phyloP scores from a whole-genome alignment of 2,329 filamentous ascomycete species.

The Xylariaceae sp. region DNA sequence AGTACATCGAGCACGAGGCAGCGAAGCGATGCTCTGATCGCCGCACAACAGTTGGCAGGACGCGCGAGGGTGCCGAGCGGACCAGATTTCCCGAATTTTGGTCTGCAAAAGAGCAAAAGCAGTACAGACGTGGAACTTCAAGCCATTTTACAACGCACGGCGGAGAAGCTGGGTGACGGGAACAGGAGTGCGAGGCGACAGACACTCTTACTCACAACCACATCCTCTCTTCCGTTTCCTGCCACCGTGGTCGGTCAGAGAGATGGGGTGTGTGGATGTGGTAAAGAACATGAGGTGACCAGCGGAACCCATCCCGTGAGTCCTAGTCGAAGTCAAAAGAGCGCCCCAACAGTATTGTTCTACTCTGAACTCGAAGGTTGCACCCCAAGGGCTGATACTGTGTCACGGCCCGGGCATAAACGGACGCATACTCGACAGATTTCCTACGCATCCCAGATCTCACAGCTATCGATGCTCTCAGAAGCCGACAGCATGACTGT shows the following conservation, averaged over 20 bases:
- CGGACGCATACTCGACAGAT: constrained; percentile 16
- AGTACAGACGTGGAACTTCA: constrained; percentile 46
- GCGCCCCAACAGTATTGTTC: constrained; percentile 22
- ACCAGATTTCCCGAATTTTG: constrained; percentile 2
- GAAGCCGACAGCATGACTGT: constrained; percentile 41
- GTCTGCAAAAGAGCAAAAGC: background rate
- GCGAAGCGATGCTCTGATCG: constrained; percentile 16
- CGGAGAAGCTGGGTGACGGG: constrained; percentile 45
- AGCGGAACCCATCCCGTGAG: constrained; percentile 14
- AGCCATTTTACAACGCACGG: constrained; percentile 50
- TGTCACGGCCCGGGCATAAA: constrained; percentile 14
- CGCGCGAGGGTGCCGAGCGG: constrained; percentile 20
- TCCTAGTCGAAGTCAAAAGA: constrained; percentile 28
- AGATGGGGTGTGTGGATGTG: background rate
- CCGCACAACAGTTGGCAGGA: constrained; percentile 26
- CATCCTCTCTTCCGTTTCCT: background rate
- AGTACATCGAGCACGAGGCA: background rate
- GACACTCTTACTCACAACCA: constrained; percentile 20
- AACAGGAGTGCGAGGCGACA: constrained; percentile 27
- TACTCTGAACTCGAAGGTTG: constrained; percentile 23
- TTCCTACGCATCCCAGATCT: constrained; percentile 28
- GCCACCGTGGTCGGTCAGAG: background rate
- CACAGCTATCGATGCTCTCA: constrained; percentile 32
- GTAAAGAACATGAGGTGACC: background rate
- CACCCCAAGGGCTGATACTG: constrained; percentile 6